Evolutionary conservation across 179 eudicot species (phyloP), one percentile per base, ranked within the genome.

Genomic region (Camellia oleifera): DNA sequence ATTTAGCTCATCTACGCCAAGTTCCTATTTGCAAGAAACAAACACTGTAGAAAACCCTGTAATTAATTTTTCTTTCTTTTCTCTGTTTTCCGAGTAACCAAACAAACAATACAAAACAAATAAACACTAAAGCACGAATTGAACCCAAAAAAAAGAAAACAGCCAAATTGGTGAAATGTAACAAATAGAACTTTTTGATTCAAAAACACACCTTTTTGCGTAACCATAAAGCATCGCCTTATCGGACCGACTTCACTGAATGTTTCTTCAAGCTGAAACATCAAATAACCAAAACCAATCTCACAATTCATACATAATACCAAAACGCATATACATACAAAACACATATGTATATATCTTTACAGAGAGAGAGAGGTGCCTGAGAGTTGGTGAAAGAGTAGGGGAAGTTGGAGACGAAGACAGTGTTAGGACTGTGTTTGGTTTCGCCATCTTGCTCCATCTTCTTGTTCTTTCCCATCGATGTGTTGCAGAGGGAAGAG

Each of bases 181-280:
- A 32, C 32, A 32, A 32, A 32, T 53, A 63, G 12, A 15, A 78
- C 40, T 20, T 13, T 18, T 32, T 56, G 48, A 46, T 14, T 74
- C 20, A 63, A 7, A 73, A 15, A 42, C 65, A 53, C 61, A 95
- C 99, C 99, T 81, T 94, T 94, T 56, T 89, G 87, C 9, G 90
- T 84, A 82, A 95, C 99, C 93, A 92, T 91, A 88, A 94, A 96
- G 79, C 98, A 94, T 65, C 99, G 89, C 54, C 97, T 83, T 11
- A 94, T 89, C 0, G 99, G 99, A 60, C 95, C 99, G 62, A 95
- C 91, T 79, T 95, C 99, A 73, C 93, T 95, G 82, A 95, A 95
- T 10, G 91, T 74, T 67, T 96, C 97, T 83, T 94, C 98, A 5
- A 94, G 88, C 88, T 91, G 79, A 53, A 77, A 75, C 2, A 54